A percentile compares a stretch with the other conserved stretches of the same genome.
These are phyloP conservation scores for Coniferiporia sulphurascens DNA, from an alignment of 1,284 basidiomycete species.

Conservation along the genomic window DNA sequence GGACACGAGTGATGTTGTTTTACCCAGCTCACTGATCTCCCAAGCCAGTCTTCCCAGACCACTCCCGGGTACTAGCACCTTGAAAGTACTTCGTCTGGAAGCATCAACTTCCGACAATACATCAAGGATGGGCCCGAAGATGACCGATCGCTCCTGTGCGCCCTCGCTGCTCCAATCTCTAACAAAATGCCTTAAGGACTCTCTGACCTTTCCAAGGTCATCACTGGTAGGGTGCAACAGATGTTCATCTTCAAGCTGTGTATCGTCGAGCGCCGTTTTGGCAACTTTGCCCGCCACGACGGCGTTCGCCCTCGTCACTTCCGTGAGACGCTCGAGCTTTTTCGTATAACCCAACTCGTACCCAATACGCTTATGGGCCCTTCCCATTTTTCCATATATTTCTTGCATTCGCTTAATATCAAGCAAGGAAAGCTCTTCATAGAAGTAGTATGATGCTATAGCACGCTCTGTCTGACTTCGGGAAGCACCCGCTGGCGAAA, in stretches of 20 bases:
- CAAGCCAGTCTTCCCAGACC: constrained; percentile 61
- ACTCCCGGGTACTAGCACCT: constrained; percentile 57
- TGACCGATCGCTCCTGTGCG: constrained; percentile 41
- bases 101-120: constrained; percentile 31
- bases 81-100: constrained; percentile 28
- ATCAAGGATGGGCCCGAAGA: constrained; percentile 51
- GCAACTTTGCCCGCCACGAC: constrained; percentile 44
- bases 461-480: background rate
- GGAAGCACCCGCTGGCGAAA: background rate
- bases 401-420: constrained; percentile 35
- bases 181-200: constrained; percentile 60
- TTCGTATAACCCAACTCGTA: constrained; percentile 47
- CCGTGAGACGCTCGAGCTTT: constrained; percentile 43
- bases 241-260: constrained; percentile 8
- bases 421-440: constrained; percentile 27
- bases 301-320: constrained; percentile 43
- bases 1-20: background rate
- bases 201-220: constrained; percentile 47
- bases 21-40: constrained; percentile 59
- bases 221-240: constrained; percentile 13
- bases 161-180: constrained; percentile 64
- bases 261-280: constrained; percentile 32
- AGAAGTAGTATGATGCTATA: constrained; percentile 3
- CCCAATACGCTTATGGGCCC: constrained; percentile 43
- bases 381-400: constrained; percentile 34